Evolutionary conservation across 331 rosid genomes (phyloP), one percentile per base, ranked within the genome.

Genomic region (Quercus phellos): DNA sequence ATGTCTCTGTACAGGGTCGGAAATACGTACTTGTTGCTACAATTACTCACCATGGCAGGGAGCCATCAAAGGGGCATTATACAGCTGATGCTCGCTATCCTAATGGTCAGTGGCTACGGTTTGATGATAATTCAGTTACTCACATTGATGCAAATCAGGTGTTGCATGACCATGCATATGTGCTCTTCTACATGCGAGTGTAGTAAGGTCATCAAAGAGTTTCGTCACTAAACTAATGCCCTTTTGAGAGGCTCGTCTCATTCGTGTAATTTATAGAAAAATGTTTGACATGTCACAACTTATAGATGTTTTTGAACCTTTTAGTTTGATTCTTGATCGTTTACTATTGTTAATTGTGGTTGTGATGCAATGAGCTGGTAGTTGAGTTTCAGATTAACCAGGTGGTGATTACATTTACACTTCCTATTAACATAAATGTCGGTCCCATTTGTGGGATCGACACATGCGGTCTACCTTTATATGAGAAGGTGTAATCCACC

Each of bases 41-140:
- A 74, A 86, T 95, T 70, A 92, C 98, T 82, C 99, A 94, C 88
- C 98, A 91, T 68, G 99, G 99, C 54, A 78, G 90, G 82, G 99
- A 92, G 74, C 90, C 98, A 32, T 95, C 97, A 24, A 93, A 95
- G 85, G 89, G 93, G 29, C 98, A 92, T 81, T 95, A 95, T 85
- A 95, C 97, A 10, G 96, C 98, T 2, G 98, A 95, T 90, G 94
- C 93, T 32, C 89, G 81, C 74, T 81, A 84, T 80, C 79, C 86
- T 2, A 84, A 83, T 30, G 85, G 92, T 72, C 90, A 77, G 68
- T 95, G 99, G 99, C 89, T 93, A n/a, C 88, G 96, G 72, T 95
- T 91, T 74, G 94, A 95, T 66, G 98, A 95, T 67, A 90, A 92
- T 1, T 93, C 93, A 38, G 98, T 95, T 68, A 77, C 55, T 50